Conservation (phyloP, 2,329 filamentous ascomycete genomes). For the Fusarium pininemorale region DNA sequence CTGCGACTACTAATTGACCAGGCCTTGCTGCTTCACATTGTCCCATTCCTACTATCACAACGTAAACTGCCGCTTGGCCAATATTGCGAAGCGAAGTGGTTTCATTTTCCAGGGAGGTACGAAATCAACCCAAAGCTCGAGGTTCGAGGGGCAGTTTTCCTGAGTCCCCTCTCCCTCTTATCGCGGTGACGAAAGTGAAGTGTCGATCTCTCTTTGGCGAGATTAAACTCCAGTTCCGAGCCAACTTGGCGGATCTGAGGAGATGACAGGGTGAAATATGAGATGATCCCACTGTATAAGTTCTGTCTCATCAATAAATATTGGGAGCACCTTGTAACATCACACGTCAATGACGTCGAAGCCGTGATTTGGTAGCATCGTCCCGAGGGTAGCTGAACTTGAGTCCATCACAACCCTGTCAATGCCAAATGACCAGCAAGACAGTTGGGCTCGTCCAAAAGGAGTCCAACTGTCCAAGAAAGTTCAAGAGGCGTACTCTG, state of each 20-base stretch:
- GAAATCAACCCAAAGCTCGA: neutral
- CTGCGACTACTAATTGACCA: neutral
- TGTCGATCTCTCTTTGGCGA: slow-evolving; percentile 15
- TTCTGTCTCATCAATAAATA: neutral
- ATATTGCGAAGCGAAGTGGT: neutral
- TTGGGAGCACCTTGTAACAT: slow-evolving; percentile 14
- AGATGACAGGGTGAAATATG: neutral
- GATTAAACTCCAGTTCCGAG: slow-evolving; percentile 12
- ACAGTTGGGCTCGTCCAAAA: neutral
- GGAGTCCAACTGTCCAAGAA: neutral
- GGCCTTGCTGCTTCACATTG: neutral
- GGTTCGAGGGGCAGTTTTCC: neutral
- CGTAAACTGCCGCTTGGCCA: neutral
- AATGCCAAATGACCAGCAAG: neutral
- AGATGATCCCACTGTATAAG: neutral
- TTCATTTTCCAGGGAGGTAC: neutral
- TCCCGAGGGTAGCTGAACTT: neutral
- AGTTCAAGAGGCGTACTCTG: neutral
- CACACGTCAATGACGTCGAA: slow-evolving; percentile 17
- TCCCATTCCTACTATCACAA: neutral
- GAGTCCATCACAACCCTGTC: neutral
- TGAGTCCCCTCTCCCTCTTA: slow-evolving; percentile 1
- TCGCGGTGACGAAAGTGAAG: slow-evolving; percentile 11
- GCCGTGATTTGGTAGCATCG: neutral
- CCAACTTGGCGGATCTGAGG: slow-evolving; percentile 2